Evolutionary conservation across 2,329 filamentous ascomycete species (phyloP), one percentile per base, ranked within the genome.

Genomic region (Mollisia scopiformis): DNA sequence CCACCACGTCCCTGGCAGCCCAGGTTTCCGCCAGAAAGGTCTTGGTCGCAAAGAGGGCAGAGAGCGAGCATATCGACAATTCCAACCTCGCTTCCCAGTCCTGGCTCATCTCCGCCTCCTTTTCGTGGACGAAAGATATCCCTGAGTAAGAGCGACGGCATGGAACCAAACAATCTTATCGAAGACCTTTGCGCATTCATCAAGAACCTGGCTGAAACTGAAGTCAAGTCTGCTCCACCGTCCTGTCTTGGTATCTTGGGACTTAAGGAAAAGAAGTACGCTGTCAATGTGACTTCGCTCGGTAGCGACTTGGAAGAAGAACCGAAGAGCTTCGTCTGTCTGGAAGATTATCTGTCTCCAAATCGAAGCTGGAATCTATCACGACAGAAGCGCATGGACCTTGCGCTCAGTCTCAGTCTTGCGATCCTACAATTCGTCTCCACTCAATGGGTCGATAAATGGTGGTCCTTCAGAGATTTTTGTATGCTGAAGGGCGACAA

Each of bases 381-480:
- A 6, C 19, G 58, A 27, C 21, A 47, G 31, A 53, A 62, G 14
- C 47, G 59, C 14, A 58, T 62, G 49, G 55, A 55, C 41, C 55
- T 62, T 14, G 55, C 59, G 4, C 16, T 62, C 14, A 55, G 50
- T 23, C 30, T 62, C 30, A 58, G 55, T 27, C 35, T 51, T 23
- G 56, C 59, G 8, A 55, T 62, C 10, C 31, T 62, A 3, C 55
- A 58, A 51, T 62, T 58, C 51, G 49, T 50, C 50, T 50, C 39
- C 16, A 62, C 55, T 2, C 41, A 37, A 1, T 62, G 59, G 59
- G 49, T 62, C 23, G 51, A 55, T 46, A 50, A 43, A 31, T 51
- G 50, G 39, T 58, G 59, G 59, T 55, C 59, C 25, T 58, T 56
- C 50, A 50, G 58, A 35, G 59, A 62, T 30, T 58, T 62, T 43